Evolutionary conservation across 1,284 basidiomycete genomes (phyloP).

Genomic region (Microbotryum silenes-acaulis): DNA sequence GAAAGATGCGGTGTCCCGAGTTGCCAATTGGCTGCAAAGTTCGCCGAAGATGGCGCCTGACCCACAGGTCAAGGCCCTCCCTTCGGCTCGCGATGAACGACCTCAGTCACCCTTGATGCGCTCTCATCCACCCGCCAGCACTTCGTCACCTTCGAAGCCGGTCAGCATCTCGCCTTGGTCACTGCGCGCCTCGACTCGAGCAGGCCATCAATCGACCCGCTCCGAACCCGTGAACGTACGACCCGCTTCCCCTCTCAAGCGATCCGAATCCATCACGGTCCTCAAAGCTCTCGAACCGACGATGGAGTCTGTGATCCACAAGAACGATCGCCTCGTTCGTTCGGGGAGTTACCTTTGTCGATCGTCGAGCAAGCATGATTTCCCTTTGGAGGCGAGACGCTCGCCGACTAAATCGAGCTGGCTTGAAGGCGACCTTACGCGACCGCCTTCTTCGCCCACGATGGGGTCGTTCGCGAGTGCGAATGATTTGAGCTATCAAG

Average conservation of each 20-base stretch:
- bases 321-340: not conserved
- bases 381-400: not conserved
- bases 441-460: not conserved
- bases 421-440: not conserved
- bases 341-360: not conserved
- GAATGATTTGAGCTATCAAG: not conserved
- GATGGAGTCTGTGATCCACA: not conserved
- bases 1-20: constrained; percentile 13
- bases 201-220: not conserved
- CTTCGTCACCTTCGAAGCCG: not conserved
- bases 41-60: too few relatives aligned
- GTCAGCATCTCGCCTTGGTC: not conserved
- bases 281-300: too few relatives aligned
- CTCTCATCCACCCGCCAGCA: too few relatives aligned
- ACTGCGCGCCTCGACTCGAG: not conserved
- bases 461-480: not conserved
- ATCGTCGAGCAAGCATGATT: not conserved
- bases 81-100: too few relatives aligned
- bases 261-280: too few relatives aligned
- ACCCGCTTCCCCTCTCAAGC: too few relatives aligned
- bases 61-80: too few relatives aligned
- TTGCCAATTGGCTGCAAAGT: constrained; percentile 14
- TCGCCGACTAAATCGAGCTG: too few relatives aligned
- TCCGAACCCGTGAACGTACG: too few relatives aligned
- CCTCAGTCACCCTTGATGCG: too few relatives aligned